phyloP scores from a whole-genome alignment of 106 monocot species.

The Ottelia alismoides region DNA sequence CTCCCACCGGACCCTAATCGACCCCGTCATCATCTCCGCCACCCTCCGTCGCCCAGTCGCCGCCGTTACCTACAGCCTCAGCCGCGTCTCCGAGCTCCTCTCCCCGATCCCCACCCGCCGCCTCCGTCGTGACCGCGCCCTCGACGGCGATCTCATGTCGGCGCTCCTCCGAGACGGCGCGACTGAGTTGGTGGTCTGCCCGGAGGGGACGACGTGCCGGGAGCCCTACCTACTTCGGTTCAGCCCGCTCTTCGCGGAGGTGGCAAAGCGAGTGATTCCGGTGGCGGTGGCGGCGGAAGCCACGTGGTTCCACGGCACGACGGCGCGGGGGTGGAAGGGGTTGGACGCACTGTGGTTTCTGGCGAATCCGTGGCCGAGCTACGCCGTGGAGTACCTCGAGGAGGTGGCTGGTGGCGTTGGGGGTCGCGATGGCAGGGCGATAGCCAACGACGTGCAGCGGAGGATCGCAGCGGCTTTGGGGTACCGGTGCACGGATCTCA shows the following conservation, averaged over 20 bases:
- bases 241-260: conserved; percentile 46
- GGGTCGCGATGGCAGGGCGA: conserved; percentile 1
- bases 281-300: conserved; percentile 22
- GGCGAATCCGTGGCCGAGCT: conserved; percentile 39
- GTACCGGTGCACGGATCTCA: conserved; percentile 25
- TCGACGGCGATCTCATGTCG: conserved; percentile 19
- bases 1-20: conserved; percentile 39
- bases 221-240: conserved; percentile 50
- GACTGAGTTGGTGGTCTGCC: conserved; percentile 42
- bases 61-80: conserved; percentile 39
- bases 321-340: conserved; percentile 30
- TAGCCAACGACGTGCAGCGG: conserved; percentile 22
- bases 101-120: conserved; percentile 41
- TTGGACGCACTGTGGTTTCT: conserved; percentile 48
- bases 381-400: conserved; percentile 15
- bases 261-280: conserved; percentile 22
- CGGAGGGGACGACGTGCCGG: conserved; percentile 51
- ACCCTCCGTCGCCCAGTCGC: conserved; percentile 9
- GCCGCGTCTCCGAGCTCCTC: conserved; percentile 28
- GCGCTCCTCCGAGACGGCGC: conserved; percentile 4
- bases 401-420: background rate
- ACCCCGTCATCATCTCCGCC: conserved; percentile 27
- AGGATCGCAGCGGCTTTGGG: conserved; percentile 14
- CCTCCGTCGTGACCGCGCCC: conserved; percentile 16
- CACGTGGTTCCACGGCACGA: conserved; percentile 42